A percentile compares a stretch with the other conserved stretches of the same genome.
Evolutionary conservation across 176 grass and related monocot species (phyloP).

Genomic region (Typha latifolia): DNA sequence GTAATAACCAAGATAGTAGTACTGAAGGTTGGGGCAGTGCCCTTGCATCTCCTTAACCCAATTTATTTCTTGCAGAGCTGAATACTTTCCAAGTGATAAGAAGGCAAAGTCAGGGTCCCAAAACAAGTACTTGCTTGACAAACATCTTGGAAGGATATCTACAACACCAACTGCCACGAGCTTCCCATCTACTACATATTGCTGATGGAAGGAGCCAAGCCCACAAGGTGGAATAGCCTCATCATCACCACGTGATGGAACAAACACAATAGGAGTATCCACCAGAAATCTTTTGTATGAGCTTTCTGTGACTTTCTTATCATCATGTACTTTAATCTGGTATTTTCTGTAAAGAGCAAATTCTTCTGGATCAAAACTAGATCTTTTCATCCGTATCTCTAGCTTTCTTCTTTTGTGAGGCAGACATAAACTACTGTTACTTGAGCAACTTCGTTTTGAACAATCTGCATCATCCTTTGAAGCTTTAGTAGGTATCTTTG

Average conservation of each 20-base stretch:
- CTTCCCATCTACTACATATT: slow-evolving; percentile 90
- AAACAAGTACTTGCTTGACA: slow-evolving; percentile 98
- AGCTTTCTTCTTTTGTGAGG: slow-evolving; percentile 58
- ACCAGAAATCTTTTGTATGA: slow-evolving; percentile 85
- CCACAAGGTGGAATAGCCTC: slow-evolving; percentile 56
- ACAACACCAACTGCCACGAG: slow-evolving; percentile 95
- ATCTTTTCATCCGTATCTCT: slow-evolving; percentile 58
- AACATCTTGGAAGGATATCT: slow-evolving; percentile 84
- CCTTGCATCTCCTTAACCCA: slow-evolving; percentile 68
- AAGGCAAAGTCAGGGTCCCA: slow-evolving; percentile 97
- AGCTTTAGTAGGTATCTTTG: slow-evolving; percentile 26
- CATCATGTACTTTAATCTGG: slow-evolving; percentile 79
- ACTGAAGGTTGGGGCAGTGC: slow-evolving; percentile 60
- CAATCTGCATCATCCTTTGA: slow-evolving; percentile 25
- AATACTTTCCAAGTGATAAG: slow-evolving; percentile 91
- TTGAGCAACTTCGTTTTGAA: slow-evolving; percentile 35
- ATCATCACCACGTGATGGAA: slow-evolving; percentile 48
- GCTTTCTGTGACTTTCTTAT: slow-evolving; percentile 59
- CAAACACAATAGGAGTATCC: slow-evolving; percentile 66
- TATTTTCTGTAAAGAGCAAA: slow-evolving; percentile 76
- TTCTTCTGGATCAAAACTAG: slow-evolving; percentile 83
- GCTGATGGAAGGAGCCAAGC: slow-evolving; percentile 96
- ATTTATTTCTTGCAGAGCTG: slow-evolving; percentile 75
- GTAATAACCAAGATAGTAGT: slow-evolving; percentile 97
- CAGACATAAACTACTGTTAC: slow-evolving; percentile 16